A percentile compares a stretch with the other conserved stretches of the same genome.
phyloP scores from a whole-genome alignment of 176 grass and related monocot species.

The Coix lacrymajobi region DNA sequence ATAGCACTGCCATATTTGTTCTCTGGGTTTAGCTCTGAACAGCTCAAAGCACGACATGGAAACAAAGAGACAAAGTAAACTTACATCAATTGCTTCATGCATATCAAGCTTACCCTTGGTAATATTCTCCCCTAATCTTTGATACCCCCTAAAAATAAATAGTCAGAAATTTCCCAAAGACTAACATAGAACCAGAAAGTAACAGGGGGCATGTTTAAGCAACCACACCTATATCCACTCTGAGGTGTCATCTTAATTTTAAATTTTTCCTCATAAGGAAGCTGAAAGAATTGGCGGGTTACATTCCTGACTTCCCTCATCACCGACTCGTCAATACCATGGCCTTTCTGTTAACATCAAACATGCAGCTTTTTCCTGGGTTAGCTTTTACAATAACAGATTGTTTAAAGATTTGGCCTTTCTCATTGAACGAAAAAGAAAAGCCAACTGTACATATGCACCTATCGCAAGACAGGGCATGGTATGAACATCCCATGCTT shows the following conservation, averaged over 20 bases:
- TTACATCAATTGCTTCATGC: constrained; percentile 98
- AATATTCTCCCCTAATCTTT: constrained; percentile 75
- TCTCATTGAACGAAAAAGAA: background rate
- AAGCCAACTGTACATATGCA: background rate
- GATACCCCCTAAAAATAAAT: constrained; percentile 61
- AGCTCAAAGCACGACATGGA: background rate
- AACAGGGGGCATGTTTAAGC: background rate
- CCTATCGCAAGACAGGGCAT: background rate
- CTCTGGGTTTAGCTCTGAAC: background rate
- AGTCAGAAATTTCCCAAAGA: background rate
- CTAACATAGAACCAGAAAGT: background rate
- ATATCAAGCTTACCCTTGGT: constrained; percentile 92
- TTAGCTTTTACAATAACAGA: background rate
- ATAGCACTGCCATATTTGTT: constrained; percentile 55
- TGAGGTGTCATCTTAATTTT: constrained; percentile 86
- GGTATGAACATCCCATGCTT: background rate
- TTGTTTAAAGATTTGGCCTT: background rate
- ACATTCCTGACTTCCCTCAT: constrained; percentile 67
- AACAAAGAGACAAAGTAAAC: constrained; percentile 23
- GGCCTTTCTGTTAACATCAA: constrained; percentile 62
- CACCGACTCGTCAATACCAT: constrained; percentile 67
- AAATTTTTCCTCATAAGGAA: constrained; percentile 78
- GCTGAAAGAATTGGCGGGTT: constrained; percentile 62
- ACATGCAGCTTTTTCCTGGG: background rate
- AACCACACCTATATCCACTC: constrained; percentile 68